These are phyloP conservation scores for Aspergillus flavus DNA, from an alignment of 2,329 filamentous ascomycete genomes.

Conservation along the genomic window DNA sequence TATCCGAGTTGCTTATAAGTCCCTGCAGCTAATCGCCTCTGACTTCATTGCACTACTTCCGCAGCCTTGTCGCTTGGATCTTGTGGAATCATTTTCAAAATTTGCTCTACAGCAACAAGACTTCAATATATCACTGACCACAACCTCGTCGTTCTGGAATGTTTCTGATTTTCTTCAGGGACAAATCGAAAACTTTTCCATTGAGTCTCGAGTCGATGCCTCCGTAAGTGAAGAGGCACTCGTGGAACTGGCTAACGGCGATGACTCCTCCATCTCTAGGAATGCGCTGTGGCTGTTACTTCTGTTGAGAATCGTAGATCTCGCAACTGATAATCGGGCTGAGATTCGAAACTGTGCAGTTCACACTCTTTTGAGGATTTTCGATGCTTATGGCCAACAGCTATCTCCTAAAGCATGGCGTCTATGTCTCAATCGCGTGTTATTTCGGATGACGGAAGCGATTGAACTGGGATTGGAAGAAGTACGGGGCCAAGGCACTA, in stretches of 20 bases:
- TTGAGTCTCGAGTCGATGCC: slow-evolving; percentile 43
- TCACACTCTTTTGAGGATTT: slow-evolving; percentile 86
- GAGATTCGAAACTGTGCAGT: slow-evolving; percentile 66
- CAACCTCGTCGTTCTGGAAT: slow-evolving; percentile 94
- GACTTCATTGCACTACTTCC: slow-evolving; percentile 81
- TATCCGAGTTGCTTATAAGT: slow-evolving; percentile 84
- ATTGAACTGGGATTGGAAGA: slow-evolving; percentile 58
- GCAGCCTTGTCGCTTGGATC: slow-evolving; percentile 70
- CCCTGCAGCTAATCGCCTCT: slow-evolving; percentile 88
- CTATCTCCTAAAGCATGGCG: slow-evolving; percentile 79
- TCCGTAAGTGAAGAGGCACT: slow-evolving; percentile 60
- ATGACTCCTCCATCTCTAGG: slow-evolving; percentile 60
- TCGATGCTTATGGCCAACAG: slow-evolving; percentile 85
- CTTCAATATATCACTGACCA: slow-evolving; percentile 91
- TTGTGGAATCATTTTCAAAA: slow-evolving; percentile 84
- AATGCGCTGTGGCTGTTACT: slow-evolving; percentile 41
- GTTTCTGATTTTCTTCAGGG: slow-evolving; percentile 80
- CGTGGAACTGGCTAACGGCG: slow-evolving; percentile 60
- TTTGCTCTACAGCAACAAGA: slow-evolving; percentile 91
- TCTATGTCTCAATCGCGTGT: slow-evolving; percentile 75
- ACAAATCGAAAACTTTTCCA: slow-evolving; percentile 46
- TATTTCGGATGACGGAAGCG: slow-evolving; percentile 75
- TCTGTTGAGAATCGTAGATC: slow-evolving; percentile 40
- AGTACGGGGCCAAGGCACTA: slow-evolving; percentile 17
- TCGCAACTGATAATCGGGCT: slow-evolving; percentile 42